Conservation (phyloP, 1,284 basidiomycete genomes). For the Blastosporella zonata region DNA sequence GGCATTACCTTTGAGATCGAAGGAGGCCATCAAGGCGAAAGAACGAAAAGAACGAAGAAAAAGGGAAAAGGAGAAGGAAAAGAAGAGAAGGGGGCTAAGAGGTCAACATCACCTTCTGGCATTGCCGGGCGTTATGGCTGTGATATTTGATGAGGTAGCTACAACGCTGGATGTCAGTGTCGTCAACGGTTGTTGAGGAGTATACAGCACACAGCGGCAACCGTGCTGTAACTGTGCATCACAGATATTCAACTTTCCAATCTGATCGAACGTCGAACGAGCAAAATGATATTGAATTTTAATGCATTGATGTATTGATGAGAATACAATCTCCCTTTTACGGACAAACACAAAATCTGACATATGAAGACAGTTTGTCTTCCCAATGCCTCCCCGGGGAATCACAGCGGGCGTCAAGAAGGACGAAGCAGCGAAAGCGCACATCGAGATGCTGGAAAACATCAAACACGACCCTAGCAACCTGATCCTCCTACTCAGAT, state of each 20-base stretch:
- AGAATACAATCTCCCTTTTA: background rate
- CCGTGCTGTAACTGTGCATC: no score
- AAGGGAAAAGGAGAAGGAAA: slow-evolving; percentile 18
- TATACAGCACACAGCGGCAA: no score
- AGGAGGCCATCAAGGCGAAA: slow-evolving; percentile 44
- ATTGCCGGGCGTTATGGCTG: background rate
- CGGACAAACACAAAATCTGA: background rate
- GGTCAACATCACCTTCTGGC: slow-evolving; percentile 13
- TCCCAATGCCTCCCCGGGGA: slow-evolving; percentile 24
- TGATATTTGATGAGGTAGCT: background rate
- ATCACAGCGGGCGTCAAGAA: slow-evolving; percentile 9
- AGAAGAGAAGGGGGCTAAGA: slow-evolving; percentile 16
- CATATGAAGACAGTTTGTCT: background rate
- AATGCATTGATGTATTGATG: slow-evolving; percentile 8
- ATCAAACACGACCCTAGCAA: no score
- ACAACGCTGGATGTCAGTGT: background rate
- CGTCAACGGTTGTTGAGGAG: slow-evolving; percentile 7
- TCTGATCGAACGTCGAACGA: no score
- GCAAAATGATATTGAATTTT: no score
- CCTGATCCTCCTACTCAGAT: no score
- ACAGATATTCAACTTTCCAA: no score
- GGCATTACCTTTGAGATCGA: slow-evolving; percentile 37
- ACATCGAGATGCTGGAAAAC: no score
- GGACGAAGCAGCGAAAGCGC: no score
- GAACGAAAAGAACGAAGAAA: slow-evolving; percentile 16